Evolutionary conservation across 2,329 filamentous ascomycete genomes (phyloP).

Genomic region (Helotiales sp.): DNA sequence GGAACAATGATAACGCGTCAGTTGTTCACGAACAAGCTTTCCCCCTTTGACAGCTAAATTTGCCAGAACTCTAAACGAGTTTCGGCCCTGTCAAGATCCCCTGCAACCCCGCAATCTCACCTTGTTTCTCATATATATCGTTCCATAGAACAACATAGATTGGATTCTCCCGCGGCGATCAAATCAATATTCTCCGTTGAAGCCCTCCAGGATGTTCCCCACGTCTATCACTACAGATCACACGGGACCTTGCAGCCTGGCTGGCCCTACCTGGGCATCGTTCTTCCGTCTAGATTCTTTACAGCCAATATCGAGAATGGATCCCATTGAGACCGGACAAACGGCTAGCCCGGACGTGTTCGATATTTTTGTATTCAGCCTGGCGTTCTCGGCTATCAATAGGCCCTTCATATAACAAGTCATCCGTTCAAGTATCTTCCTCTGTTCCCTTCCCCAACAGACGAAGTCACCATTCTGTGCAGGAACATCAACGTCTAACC

Average conservation of each 20-base stretch:
- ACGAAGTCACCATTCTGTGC: not conserved
- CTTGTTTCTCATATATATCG: slow-evolving; percentile 19
- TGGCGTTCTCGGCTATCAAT: slow-evolving; percentile 6
- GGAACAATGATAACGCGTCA: slow-evolving; percentile 15
- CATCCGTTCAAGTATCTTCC: not conserved
- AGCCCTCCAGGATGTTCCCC: not conserved
- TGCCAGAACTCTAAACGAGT: slow-evolving; percentile 18
- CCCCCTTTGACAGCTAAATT: slow-evolving; percentile 3
- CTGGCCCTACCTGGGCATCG: slow-evolving; percentile 1
- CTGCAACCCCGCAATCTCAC: slow-evolving; percentile 24
- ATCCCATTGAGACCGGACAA: slow-evolving; percentile 7
- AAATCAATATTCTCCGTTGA: not conserved
- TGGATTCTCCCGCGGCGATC: slow-evolving; percentile 11
- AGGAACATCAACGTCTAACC: not conserved
- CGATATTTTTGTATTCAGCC: slow-evolving; percentile 20
- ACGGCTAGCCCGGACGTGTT: not conserved
- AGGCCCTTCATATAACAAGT: slow-evolving; percentile 3
- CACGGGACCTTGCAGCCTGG: slow-evolving; percentile 1
- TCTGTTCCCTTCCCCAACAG: not conserved
- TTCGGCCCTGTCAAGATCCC: not conserved
- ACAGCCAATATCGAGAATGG: not conserved
- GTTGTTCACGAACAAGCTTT: not conserved
- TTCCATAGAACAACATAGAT: slow-evolving; percentile 6
- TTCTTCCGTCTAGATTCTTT: slow-evolving; percentile 16
- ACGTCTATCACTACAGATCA: slow-evolving; percentile 4